phyloP scores from a whole-genome alignment of 306 rosid species.

The Vachellia collinsii region DNA sequence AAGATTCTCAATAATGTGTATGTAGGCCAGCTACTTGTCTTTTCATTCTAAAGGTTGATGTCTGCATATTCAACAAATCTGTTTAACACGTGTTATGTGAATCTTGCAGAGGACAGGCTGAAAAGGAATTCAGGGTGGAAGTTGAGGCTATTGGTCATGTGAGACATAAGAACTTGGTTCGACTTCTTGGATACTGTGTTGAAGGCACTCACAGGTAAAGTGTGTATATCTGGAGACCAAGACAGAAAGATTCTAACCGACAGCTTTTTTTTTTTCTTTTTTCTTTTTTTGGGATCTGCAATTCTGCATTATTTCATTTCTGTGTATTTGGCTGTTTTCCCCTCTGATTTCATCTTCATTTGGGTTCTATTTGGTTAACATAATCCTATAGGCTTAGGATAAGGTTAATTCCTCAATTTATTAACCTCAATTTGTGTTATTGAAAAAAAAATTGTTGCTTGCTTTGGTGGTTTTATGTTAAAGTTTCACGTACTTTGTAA shows the following conservation, averaged over 20 bases:
- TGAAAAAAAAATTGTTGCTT: conserved; percentile 1
- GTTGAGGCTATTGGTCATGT: conserved; percentile 98
- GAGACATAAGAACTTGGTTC: conserved; percentile 88
- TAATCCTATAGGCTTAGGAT: neutral
- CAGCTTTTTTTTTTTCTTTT: too few relatives aligned
- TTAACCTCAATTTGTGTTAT: neutral
- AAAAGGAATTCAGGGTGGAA: conserved; percentile 93
- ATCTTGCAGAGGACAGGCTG: conserved; percentile 86
- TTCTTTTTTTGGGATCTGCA: too few relatives aligned
- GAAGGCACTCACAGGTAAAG: conserved; percentile 94
- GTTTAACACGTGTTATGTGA: conserved; percentile 29
- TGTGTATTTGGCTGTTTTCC: conserved; percentile 26
- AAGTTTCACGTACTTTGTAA: conserved; percentile 6
- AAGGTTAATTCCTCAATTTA: neutral
- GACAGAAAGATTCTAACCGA: conserved; percentile 16
- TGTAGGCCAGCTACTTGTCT: too few relatives aligned
- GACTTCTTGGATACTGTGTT: conserved; percentile 86
- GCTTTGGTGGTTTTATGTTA: neutral
- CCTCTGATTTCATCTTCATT: conserved; percentile 28
- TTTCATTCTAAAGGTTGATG: conserved; percentile 22
- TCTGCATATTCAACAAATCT: conserved; percentile 24
- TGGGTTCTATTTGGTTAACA: conserved; percentile 22
- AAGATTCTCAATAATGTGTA: conserved; percentile 91
- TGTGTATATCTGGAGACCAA: conserved; percentile 30
- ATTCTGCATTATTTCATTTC: neutral